phyloP scores from a whole-genome alignment of 495 filamentous ascomycete species.

The Penicillium turbatum region DNA sequence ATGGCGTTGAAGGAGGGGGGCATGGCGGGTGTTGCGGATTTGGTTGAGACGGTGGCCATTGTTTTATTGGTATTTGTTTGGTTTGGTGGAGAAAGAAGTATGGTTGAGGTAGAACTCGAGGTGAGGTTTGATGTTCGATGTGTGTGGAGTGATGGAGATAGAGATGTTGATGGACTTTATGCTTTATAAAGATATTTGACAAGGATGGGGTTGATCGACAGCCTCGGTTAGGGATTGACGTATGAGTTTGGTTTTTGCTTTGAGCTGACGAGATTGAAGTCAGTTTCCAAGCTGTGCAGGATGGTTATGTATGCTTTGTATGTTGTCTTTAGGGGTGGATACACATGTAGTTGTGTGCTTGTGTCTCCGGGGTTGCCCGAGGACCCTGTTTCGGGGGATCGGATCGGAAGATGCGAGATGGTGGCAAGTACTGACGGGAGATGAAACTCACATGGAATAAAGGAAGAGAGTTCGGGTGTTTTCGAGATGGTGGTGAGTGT shows the following conservation, averaged over 20 bases:
- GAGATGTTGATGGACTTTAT: background rate
- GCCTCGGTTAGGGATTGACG: background rate
- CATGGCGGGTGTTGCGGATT: slow-evolving; percentile 14
- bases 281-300: slow-evolving; percentile 3
- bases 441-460: slow-evolving; percentile 15
- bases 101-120: too few species aligned
- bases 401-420: slow-evolving; percentile 11
- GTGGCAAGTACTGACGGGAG: slow-evolving; percentile 5
- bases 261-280: background rate
- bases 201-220: background rate
- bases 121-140: background rate
- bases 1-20: slow-evolving; percentile 27
- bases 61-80: slow-evolving; percentile 6
- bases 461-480: background rate
- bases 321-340: background rate
- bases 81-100: background rate
- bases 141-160: background rate
- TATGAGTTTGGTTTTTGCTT: background rate
- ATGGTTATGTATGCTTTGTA: slow-evolving; percentile 7
- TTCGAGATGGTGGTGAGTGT: background rate
- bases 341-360: too few species aligned
- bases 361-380: slow-evolving; percentile 19
- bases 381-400: slow-evolving; percentile 10
- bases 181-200: background rate
- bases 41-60: slow-evolving; percentile 25